Conservation (phyloP, 2,329 filamentous ascomycete species). For the Dothidotthia symphoricarpi region DNA sequence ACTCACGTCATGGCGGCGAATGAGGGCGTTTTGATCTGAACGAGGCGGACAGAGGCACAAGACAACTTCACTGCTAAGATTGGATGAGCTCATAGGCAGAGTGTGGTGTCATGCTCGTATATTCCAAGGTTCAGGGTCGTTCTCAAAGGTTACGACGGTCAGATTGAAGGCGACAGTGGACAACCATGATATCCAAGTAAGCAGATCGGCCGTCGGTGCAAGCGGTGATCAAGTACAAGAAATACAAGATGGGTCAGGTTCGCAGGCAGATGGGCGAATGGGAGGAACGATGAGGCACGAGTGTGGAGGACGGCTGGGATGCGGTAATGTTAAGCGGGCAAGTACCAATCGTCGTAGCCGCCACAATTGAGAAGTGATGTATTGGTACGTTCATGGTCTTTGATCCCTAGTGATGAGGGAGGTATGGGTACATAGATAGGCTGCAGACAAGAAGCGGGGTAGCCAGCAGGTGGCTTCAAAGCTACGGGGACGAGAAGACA, state of each 20-base stretch:
- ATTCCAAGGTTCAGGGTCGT: slow-evolving; percentile 27
- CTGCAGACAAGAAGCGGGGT: slow-evolving; percentile 40
- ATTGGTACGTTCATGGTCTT: slow-evolving; percentile 25
- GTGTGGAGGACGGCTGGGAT: slow-evolving; percentile 35
- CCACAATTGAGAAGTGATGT: slow-evolving; percentile 19
- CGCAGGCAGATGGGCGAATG: slow-evolving; percentile 37
- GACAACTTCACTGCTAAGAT: slow-evolving; percentile 32
- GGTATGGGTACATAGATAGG: slow-evolving; percentile 31
- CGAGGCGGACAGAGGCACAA: slow-evolving; percentile 22
- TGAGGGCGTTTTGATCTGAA: slow-evolving; percentile 19
- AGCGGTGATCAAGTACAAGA: slow-evolving; percentile 43
- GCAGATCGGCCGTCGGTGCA: slow-evolving; percentile 34
- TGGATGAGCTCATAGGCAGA: slow-evolving; percentile 19
- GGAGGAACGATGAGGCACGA: slow-evolving; percentile 24
- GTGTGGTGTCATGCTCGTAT: slow-evolving; percentile 38
- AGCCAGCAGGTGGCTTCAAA: slow-evolving; percentile 40
- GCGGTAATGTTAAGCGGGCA: slow-evolving; percentile 31
- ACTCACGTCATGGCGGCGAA: slow-evolving; percentile 43
- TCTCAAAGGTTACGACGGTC: slow-evolving; percentile 32
- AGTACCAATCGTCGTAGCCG: slow-evolving; percentile 31
- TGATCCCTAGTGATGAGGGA: slow-evolving; percentile 6
- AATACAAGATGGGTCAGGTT: slow-evolving; percentile 41
- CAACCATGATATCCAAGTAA: slow-evolving; percentile 42
- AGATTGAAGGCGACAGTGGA: slow-evolving; percentile 36
- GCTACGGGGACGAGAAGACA: slow-evolving; percentile 32